These are phyloP conservation scores for Berkeleyomyces rouxiae DNA, from an alignment of 2,329 filamentous ascomycete species.

Conservation along the genomic window DNA sequence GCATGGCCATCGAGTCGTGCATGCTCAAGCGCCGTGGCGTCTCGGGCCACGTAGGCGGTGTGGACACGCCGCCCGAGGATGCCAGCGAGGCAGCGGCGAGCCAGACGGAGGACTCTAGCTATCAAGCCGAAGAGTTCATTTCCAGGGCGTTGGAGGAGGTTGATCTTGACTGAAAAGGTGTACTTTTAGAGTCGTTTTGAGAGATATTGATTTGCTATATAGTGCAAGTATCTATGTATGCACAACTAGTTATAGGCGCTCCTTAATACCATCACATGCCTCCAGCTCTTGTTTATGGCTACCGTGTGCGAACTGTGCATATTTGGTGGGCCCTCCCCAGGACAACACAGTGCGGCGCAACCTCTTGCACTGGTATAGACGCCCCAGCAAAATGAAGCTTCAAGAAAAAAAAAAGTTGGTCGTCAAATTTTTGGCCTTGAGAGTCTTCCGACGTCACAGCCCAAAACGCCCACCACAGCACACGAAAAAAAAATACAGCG, in stretches of 20 bases:
- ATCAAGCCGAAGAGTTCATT: slow-evolving; percentile 15
- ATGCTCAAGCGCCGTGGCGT: slow-evolving; percentile 36
- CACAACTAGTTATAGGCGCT: not conserved
- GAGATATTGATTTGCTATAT: not conserved
- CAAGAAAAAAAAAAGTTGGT: slow-evolving; percentile 2
- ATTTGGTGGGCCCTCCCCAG: not conserved
- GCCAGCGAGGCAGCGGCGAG: slow-evolving; percentile 31
- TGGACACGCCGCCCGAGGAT: slow-evolving; percentile 38
- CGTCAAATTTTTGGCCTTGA: not conserved
- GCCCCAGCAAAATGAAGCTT: not conserved
- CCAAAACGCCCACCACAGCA: not conserved
- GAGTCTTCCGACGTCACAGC: not conserved
- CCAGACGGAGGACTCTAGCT: slow-evolving; percentile 23
- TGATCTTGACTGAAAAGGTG: slow-evolving; percentile 15
- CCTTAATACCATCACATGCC: not conserved
- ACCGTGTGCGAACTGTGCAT: not conserved
- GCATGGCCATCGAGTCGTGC: slow-evolving; percentile 52
- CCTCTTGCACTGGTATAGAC: not conserved
- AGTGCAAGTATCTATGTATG: not conserved
- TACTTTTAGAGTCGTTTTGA: not conserved
- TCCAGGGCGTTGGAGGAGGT: slow-evolving; percentile 16
- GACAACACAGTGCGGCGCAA: slow-evolving; percentile 7
- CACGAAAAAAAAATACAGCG: not conserved
- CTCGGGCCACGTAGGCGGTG: slow-evolving; percentile 20
- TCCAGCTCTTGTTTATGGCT: too few species aligned